phyloP scores from a whole-genome alignment of 176 grass and related monocot genomes.

The Triticum monococcum region DNA sequence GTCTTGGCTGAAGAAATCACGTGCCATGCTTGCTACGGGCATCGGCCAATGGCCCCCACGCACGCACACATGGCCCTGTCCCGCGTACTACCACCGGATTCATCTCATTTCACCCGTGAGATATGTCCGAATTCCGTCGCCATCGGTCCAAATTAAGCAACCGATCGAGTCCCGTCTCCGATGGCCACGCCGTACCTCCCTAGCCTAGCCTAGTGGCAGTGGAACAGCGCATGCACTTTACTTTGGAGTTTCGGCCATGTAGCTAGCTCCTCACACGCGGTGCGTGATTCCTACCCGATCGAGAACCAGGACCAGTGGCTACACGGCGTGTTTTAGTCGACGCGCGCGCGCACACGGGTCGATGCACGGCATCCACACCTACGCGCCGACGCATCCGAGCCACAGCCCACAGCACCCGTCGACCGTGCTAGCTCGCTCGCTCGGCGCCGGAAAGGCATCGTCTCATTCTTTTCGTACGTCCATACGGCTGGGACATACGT shows the following conservation, averaged over 20 bases:
- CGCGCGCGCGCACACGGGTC: not conserved
- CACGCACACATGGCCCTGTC: no score
- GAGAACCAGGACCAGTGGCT: not conserved
- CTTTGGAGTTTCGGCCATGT: not conserved
- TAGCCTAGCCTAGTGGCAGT: not conserved
- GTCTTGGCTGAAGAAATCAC: no score
- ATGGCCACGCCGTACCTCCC: not conserved
- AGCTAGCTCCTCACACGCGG: not conserved
- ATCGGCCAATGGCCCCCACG: no score
- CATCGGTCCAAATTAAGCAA: not conserved
- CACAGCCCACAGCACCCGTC: not conserved
- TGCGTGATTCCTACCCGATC: constrained; percentile 7
- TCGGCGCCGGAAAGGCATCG: no score
- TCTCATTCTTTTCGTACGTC: not conserved
- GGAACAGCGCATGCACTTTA: no score
- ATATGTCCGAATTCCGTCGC: not conserved
- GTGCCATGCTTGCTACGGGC: no score
- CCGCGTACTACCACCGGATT: not conserved
- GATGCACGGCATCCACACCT: not conserved
- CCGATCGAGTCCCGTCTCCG: not conserved
- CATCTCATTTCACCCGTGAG: not conserved
- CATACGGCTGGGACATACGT: not conserved
- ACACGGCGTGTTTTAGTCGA: not conserved
- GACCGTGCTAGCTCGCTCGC: not conserved
- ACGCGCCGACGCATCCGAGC: not conserved